Conservation (phyloP, 805 yeast species). For the Myxozyma melibiosi region DNA sequence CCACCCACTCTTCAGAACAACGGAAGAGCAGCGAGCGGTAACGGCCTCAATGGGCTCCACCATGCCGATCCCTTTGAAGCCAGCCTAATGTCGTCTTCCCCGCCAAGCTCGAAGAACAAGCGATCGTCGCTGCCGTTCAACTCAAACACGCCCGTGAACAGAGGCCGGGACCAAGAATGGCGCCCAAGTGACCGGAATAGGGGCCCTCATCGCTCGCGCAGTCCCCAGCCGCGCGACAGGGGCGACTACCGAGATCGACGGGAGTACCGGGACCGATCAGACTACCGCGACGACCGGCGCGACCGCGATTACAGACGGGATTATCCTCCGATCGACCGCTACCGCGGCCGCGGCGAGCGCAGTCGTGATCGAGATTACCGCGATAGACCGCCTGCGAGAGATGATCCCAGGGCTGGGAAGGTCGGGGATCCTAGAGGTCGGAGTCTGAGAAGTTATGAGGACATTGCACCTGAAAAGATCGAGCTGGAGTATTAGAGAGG, state of each 20-base stretch:
- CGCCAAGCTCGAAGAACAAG: not conserved
- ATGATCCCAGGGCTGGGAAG: constrained; percentile 5
- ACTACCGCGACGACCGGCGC: constrained; percentile 8
- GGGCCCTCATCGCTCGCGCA: constrained; percentile 13
- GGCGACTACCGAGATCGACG: constrained; percentile 20
- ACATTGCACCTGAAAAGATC: constrained; percentile 15
- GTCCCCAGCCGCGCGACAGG: constrained; percentile 12
- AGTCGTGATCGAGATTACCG: constrained; percentile 12
- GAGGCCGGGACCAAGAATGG: constrained; percentile 15
- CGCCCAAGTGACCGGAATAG: constrained; percentile 9
- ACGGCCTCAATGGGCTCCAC: not conserved
- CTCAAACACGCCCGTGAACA: not conserved
- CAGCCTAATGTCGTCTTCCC: constrained; percentile 1
- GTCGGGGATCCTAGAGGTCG: constrained; percentile 24
- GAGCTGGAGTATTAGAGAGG: constrained; percentile 27
- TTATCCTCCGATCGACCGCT: not conserved
- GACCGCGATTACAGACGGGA: not conserved
- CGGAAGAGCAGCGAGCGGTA: not conserved
- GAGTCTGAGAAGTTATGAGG: constrained; percentile 24
- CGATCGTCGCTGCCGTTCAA: not conserved
- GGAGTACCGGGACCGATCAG: constrained; percentile 11
- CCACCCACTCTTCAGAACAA: constrained; percentile 11
- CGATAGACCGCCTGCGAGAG: not conserved
- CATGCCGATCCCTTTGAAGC: constrained; percentile 8
- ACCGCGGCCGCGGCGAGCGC: constrained; percentile 9